Evolutionary conservation across 2,329 filamentous ascomycete species (phyloP).

Genomic region (Didymella lethalis): DNA sequence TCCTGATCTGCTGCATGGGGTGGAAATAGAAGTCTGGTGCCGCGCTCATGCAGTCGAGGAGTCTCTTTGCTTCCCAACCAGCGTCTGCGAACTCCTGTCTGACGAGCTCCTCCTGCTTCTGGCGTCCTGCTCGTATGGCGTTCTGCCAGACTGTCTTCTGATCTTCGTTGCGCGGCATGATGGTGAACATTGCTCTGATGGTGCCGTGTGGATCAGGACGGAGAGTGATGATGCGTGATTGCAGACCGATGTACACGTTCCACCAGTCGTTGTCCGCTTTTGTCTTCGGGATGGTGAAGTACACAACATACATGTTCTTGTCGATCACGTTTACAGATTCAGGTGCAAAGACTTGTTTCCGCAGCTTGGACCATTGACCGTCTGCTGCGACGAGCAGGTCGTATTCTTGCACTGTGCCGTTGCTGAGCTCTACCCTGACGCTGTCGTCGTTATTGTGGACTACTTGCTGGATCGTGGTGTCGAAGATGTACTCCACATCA

Average conservation of each 20-base stretch:
- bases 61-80: conserved; percentile 56
- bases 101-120: conserved; percentile 53
- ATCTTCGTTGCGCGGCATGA: conserved; percentile 35
- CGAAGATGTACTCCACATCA: conserved; percentile 18
- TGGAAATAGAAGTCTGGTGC: conserved; percentile 59
- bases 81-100: conserved; percentile 43
- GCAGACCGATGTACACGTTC: conserved; percentile 48
- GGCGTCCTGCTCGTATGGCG: conserved; percentile 42
- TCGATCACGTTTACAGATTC: conserved; percentile 28
- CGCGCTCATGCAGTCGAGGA: conserved; percentile 54
- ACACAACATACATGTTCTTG: conserved; percentile 44
- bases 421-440: conserved; percentile 54
- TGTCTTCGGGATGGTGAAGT: conserved; percentile 48
- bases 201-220: conserved; percentile 39
- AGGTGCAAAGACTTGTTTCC: conserved; percentile 35
- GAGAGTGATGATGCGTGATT: conserved; percentile 39
- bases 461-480: conserved; percentile 28
- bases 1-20: conserved; percentile 56
- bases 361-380: conserved; percentile 60
- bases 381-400: conserved; percentile 66
- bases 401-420: conserved; percentile 55
- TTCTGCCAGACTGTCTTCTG: conserved; percentile 29
- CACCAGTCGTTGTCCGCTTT: conserved; percentile 49
- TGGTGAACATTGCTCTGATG: conserved; percentile 48
- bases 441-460: conserved; percentile 48